phyloP scores from a whole-genome alignment of 257 asterid genomes.

The Galeopsis tetrahit region DNA sequence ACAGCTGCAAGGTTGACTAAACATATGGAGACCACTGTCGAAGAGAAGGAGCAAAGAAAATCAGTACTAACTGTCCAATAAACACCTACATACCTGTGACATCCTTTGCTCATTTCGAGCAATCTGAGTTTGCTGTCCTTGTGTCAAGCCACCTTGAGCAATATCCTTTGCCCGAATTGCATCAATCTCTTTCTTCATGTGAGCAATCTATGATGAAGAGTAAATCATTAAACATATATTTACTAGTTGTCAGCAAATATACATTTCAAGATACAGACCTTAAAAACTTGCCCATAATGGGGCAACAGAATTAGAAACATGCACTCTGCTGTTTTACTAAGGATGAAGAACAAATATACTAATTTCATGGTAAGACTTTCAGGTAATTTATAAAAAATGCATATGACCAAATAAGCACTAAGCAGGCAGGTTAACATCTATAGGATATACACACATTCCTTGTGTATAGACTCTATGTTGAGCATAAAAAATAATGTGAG shows the following conservation, averaged over 20 bases:
- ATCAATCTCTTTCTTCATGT: constrained; percentile 99
- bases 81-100: constrained; percentile 65
- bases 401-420: no score
- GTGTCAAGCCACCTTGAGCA: constrained; percentile 98
- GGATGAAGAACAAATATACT: not conserved
- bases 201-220: constrained; percentile 67
- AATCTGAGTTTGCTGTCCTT: constrained; percentile 99
- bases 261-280: constrained; percentile 16
- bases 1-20: not conserved
- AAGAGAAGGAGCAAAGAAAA: constrained; percentile 25
- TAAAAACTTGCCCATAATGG: not conserved
- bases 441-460: not conserved
- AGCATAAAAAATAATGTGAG: not conserved
- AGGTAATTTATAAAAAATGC: no score
- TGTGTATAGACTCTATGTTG: not conserved
- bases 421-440: not conserved
- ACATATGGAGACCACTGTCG: not conserved
- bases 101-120: constrained; percentile 99
- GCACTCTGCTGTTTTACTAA: not conserved
- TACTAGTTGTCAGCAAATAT: constrained; percentile 16
- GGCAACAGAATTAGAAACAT: constrained; percentile 24
- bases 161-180: constrained; percentile 98
- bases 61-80: constrained; percentile 11
- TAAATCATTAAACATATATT: constrained; percentile 16
- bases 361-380: no score